Evolutionary conservation across 768 basidiomycete species (phyloP).

Genomic region (Leccinum rimulosum): DNA sequence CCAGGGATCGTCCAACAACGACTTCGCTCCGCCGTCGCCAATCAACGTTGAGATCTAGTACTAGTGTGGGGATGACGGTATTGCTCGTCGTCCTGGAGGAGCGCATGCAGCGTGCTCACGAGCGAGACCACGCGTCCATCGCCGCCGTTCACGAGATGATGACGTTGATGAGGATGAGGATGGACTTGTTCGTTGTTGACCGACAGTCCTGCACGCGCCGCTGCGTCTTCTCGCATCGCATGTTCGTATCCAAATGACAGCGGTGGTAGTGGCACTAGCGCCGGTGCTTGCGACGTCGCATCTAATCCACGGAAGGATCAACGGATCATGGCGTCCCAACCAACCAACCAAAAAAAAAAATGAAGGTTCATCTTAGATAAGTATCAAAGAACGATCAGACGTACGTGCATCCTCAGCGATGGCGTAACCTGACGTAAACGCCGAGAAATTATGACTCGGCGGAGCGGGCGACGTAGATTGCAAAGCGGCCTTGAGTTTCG

Average conservation of each 20-base stretch:
- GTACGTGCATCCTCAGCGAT: slow-evolving; percentile 25
- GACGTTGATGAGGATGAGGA: not conserved
- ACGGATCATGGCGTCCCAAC: not conserved
- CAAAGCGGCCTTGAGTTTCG: slow-evolving; percentile 26
- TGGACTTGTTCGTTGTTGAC: not conserved
- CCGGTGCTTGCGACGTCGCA: not conserved
- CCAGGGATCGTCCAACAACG: slow-evolving; percentile 47
- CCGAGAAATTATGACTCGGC: slow-evolving; percentile 10
- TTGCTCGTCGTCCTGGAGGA: slow-evolving; percentile 34
- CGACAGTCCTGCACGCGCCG: not conserved
- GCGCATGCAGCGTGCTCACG: slow-evolving; percentile 38
- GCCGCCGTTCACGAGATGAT: not conserved
- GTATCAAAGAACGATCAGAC: slow-evolving; percentile 17
- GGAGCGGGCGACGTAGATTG: slow-evolving; percentile 16
- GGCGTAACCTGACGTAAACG: slow-evolving; percentile 26
- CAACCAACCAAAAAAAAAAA: not conserved
- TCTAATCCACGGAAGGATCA: not conserved
- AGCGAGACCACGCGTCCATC: slow-evolving; percentile 42
- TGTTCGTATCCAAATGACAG: not conserved
- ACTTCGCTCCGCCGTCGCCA: no score
- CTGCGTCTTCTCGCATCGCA: not conserved
- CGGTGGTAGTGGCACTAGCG: not conserved
- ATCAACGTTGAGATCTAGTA: slow-evolving; percentile 17
- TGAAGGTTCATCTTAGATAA: not conserved
- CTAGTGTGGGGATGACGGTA: not conserved